A percentile compares a stretch with the other conserved stretches of the same genome.
Conservation (phyloP, 2,329 filamentous ascomycete species). For the Paraconiothyrium sp. region DNA sequence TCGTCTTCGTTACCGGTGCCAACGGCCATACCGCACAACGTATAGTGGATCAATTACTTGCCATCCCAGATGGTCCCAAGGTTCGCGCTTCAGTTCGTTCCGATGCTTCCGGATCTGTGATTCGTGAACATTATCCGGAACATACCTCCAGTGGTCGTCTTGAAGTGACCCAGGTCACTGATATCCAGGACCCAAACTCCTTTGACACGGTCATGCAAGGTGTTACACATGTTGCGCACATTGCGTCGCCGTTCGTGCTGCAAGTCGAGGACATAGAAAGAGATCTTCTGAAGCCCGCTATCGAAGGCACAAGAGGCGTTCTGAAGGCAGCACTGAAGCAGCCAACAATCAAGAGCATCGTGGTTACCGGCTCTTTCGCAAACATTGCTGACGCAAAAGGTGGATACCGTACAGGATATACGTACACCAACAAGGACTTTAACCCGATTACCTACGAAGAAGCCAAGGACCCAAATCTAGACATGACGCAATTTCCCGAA, state of each 20-base stretch:
- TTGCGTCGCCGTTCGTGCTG: slow-evolving; percentile 18
- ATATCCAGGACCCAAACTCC: slow-evolving; percentile 45
- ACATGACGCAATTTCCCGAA: slow-evolving; percentile 21
- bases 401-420: slow-evolving; percentile 14
- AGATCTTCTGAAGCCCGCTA: slow-evolving; percentile 18
- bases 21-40: slow-evolving; percentile 16
- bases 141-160: slow-evolving; percentile 24
- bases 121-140: slow-evolving; percentile 6
- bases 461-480: slow-evolving; percentile 29
- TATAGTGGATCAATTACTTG: slow-evolving; percentile 13
- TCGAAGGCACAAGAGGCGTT: slow-evolving; percentile 15
- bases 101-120: slow-evolving; percentile 7
- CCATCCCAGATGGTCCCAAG: slow-evolving; percentile 5
- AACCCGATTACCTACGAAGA: slow-evolving; percentile 27
- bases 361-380: slow-evolving; percentile 26
- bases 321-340: slow-evolving; percentile 14
- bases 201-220: slow-evolving; percentile 50
- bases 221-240: slow-evolving; percentile 19
- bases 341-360: slow-evolving; percentile 30
- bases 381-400: slow-evolving; percentile 14
- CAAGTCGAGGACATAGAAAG: slow-evolving; percentile 11
- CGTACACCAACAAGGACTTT: slow-evolving; percentile 18
- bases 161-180: slow-evolving; percentile 41
- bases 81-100: slow-evolving; percentile 18
- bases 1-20: slow-evolving; percentile 14